Evolutionary conservation across 768 basidiomycete species (phyloP).

Genomic region (Cystofilobasidium capitatum): DNA sequence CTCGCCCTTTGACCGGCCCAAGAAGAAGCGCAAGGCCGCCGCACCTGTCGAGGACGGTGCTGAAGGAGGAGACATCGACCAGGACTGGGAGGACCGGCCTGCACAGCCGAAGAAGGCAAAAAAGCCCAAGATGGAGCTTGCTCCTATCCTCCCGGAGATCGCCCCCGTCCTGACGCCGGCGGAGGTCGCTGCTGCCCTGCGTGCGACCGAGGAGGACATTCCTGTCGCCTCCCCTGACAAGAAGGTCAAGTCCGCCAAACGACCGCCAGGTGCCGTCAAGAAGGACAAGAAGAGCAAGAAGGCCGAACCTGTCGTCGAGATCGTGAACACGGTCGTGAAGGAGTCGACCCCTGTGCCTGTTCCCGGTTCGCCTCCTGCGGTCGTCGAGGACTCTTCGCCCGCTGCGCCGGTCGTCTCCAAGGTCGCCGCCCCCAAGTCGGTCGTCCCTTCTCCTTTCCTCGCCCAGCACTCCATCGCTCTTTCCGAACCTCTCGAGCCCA

Average conservation of each 20-base stretch:
- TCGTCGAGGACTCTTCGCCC: too few relatives aligned
- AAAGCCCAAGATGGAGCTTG: neutral
- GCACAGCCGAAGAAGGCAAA: neutral
- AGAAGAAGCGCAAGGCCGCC: slow-evolving; percentile 1
- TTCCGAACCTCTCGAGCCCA: slow-evolving; percentile 49
- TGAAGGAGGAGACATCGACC: neutral
- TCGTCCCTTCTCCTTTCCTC: too few relatives aligned
- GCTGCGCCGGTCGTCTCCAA: too few relatives aligned
- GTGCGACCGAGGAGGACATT: neutral
- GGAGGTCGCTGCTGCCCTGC: neutral
- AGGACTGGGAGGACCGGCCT: neutral
- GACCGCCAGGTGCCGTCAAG: neutral
- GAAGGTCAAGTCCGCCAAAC: neutral
- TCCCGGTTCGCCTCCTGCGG: neutral
- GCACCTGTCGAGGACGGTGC: neutral
- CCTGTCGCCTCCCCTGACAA: neutral
- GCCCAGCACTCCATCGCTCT: slow-evolving; percentile 63
- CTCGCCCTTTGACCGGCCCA: neutral
- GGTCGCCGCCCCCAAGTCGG: too few relatives aligned
- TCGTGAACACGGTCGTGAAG: neutral
- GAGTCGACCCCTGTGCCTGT: too few relatives aligned
- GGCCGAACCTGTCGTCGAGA: neutral
- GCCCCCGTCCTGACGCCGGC: neutral
- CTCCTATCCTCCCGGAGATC: neutral
- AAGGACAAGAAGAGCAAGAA: neutral